Percentiles rank a stretch among this genome's conserved stretches.
Evolutionary conservation across 1,284 basidiomycete genomes (phyloP).

Genomic region (Meira nashicola): DNA sequence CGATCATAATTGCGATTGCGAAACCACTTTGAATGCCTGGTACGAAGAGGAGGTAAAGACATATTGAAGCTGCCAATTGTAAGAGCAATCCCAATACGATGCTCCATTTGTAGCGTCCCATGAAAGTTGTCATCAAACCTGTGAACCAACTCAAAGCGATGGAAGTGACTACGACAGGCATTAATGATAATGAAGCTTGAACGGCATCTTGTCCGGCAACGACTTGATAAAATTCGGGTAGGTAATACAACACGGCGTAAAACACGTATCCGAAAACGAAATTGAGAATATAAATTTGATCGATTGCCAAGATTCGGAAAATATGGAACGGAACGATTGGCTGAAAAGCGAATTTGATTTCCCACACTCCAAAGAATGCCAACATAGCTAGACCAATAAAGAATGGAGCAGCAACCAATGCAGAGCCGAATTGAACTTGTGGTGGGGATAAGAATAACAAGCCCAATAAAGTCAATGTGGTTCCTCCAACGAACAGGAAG

Average conservation of each 20-base stretch:
- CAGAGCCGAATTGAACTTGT: not conserved
- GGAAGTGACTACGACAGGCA: slow-evolving; percentile 15
- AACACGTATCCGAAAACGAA: slow-evolving; percentile 16
- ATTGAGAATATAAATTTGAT: slow-evolving; percentile 10
- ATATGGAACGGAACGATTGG: slow-evolving; percentile 13
- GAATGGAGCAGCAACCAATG: slow-evolving; percentile 2
- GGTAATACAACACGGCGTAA: slow-evolving; percentile 12
- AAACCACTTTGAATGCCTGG: not conserved
- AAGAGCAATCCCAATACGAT: slow-evolving; percentile 7
- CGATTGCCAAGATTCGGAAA: slow-evolving; percentile 8
- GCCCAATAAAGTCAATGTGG: not conserved
- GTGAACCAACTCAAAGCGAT: slow-evolving; percentile 16
- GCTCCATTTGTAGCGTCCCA: slow-evolving; percentile 14
- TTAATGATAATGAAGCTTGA: slow-evolving; percentile 11
- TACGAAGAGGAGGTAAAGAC: slow-evolving; percentile 8
- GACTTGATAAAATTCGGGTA: slow-evolving; percentile 17
- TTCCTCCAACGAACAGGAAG: slow-evolving; percentile 11
- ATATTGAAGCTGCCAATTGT: not conserved
- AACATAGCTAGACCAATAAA: slow-evolving; percentile 8
- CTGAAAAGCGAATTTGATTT: slow-evolving; percentile 6
- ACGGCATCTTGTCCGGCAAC: slow-evolving; percentile 8
- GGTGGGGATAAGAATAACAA: slow-evolving; percentile 7
- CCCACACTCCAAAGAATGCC: slow-evolving; percentile 10
- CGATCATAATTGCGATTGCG: slow-evolving; percentile 5
- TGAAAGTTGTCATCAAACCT: slow-evolving; percentile 9